A percentile compares a stretch with the other conserved stretches of the same genome.
Conservation (phyloP, 805 yeast genomes). For the Kodamaea hsintzibuensis region DNA sequence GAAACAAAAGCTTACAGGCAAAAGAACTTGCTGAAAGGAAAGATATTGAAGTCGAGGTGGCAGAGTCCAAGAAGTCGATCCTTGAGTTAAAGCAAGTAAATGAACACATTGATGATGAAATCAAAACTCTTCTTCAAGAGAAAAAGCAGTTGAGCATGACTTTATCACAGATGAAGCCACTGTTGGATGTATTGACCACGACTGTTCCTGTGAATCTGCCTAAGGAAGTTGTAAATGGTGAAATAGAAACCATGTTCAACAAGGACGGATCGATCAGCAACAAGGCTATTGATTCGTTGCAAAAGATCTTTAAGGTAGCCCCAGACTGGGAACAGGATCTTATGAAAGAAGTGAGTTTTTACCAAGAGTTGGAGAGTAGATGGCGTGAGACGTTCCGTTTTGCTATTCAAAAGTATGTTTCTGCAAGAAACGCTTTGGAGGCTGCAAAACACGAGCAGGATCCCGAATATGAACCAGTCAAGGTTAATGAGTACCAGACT, state of each 20-base stretch:
- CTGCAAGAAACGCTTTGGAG: conserved; percentile 30
- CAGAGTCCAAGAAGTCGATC: conserved; percentile 16
- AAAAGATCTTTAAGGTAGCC: conserved; percentile 23
- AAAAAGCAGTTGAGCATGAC: conserved; percentile 21
- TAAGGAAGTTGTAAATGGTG: neutral
- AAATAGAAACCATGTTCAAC: conserved; percentile 20
- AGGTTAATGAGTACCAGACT: conserved; percentile 37
- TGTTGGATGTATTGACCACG: conserved; percentile 22
- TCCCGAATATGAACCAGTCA: conserved; percentile 30
- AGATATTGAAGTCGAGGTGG: conserved; percentile 20
- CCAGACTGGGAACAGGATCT: conserved; percentile 40
- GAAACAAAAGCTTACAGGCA: conserved; percentile 15
- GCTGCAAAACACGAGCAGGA: conserved; percentile 24
- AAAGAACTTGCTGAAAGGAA: conserved; percentile 23
- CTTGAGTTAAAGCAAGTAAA: conserved; percentile 21
- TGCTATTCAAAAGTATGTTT: conserved; percentile 31
- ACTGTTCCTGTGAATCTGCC: conserved; percentile 8
- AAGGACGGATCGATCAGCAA: conserved; percentile 32
- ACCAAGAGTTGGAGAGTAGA: conserved; percentile 26
- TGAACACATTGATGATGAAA: conserved; percentile 26
- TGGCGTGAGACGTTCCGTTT: conserved; percentile 33
- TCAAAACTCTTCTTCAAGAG: conserved; percentile 23
- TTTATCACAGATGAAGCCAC: conserved; percentile 23
- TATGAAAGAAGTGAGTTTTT: conserved; percentile 24
- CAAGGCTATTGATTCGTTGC: conserved; percentile 26